A percentile compares a stretch with the other conserved stretches of the same genome.
Conservation (phyloP, 768 basidiomycete genomes). For the Pisolithus tinctorius region DNA sequence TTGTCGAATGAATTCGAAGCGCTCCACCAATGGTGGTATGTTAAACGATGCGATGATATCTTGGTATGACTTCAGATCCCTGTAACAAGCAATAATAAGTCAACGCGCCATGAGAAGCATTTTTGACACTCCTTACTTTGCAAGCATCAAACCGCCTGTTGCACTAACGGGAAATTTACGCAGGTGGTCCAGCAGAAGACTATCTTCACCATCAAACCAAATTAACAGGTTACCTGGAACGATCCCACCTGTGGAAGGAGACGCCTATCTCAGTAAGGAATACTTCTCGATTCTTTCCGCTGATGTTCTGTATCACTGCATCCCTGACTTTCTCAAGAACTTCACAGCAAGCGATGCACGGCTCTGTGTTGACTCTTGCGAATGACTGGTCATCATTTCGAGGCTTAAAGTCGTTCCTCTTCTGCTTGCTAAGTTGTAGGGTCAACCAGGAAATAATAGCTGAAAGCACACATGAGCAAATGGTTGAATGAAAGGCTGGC, state of each 20-base stretch:
- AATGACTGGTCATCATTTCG: constrained; percentile 94
- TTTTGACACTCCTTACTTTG: constrained; percentile 58
- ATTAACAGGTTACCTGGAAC: background rate
- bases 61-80: constrained; percentile 95
- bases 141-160: constrained; percentile 95
- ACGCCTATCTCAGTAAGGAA: constrained; percentile 93
- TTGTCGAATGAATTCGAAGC: constrained; percentile 97
- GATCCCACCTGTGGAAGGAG: constrained; percentile 76
- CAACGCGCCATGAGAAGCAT: background rate
- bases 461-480: constrained; percentile 21
- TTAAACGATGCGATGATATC: constrained; percentile 80
- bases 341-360: constrained; percentile 82
- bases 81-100: constrained; percentile 24
- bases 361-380: constrained; percentile 90
- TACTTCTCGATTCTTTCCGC: constrained; percentile 87
- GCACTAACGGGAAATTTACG: constrained; percentile 96
- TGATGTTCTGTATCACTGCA: constrained; percentile 65
- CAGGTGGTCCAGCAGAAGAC: constrained; percentile 88
- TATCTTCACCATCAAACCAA: constrained; percentile 24
- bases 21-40: constrained; percentile 80
- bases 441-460: constrained; percentile 72
- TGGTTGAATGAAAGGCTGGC: background rate
- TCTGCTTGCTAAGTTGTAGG: constrained; percentile 80
- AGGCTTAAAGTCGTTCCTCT: constrained; percentile 95
- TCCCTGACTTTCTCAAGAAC: constrained; percentile 77